Conservation (phyloP, 257 asterid genomes). For the Ehretia macrophylla region DNA sequence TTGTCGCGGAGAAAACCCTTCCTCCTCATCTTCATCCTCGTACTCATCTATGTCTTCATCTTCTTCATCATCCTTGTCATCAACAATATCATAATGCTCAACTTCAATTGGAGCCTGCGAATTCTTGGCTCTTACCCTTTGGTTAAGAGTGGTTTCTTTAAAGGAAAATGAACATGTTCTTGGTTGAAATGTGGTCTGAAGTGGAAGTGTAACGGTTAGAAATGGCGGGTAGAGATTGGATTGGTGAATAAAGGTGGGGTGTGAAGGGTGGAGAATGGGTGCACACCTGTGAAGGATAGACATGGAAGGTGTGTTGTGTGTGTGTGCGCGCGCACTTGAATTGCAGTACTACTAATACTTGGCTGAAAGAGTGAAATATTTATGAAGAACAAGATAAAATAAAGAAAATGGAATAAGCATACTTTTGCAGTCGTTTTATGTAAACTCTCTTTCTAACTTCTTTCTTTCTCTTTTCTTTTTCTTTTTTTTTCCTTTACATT, state of each 20-base stretch:
- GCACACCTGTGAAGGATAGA: constrained; percentile 31
- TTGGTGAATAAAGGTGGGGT: constrained; percentile 17
- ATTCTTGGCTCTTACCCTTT: constrained; percentile 22
- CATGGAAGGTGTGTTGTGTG: constrained; percentile 27
- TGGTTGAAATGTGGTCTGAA: constrained; percentile 8
- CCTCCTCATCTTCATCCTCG: constrained; percentile 27
- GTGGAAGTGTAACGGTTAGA: constrained; percentile 9
- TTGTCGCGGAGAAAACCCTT: constrained; percentile 19
- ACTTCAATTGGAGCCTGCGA: constrained; percentile 30
- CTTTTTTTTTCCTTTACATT: too few relatives aligned
- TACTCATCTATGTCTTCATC: constrained; percentile 9
- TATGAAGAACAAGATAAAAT: too few relatives aligned
- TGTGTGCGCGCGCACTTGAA: too few relatives aligned
- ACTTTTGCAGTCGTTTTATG: too few relatives aligned
- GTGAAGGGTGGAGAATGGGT: constrained; percentile 23
- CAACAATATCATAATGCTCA: constrained; percentile 17
- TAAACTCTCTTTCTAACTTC: too few relatives aligned
- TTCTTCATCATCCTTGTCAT: constrained; percentile 18
- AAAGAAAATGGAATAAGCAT: too few relatives aligned
- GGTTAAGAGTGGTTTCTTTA: constrained; percentile 9
- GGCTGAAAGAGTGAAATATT: too few relatives aligned
- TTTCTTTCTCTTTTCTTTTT: too few relatives aligned
- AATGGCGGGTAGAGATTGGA: constrained; percentile 16
- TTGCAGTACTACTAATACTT: too few relatives aligned
- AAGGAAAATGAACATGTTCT: constrained; percentile 13